Base-by-base conservation (phyloP, 331 rosid species). In the Pyracantha coccinea region DNA sequence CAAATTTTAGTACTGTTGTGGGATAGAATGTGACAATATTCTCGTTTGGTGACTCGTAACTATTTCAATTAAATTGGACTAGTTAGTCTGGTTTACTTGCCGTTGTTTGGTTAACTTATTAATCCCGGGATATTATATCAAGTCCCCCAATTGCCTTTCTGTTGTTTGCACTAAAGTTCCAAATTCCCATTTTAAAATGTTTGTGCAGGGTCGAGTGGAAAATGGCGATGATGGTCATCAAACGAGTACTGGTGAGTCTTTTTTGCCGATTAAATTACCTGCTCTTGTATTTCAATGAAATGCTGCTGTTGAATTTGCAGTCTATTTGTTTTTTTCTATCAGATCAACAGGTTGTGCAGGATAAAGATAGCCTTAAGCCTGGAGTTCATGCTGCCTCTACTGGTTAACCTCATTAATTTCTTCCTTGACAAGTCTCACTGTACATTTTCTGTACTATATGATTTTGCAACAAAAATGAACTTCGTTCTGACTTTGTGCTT, bases 131-230 rank as follows among this genome's bases (percentile, higher is more conserved):
- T 41, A 41, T 0, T 1, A 17, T 76, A 6, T 73, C 17, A 23
- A 53, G 35, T 53, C 14, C 10, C 28, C 58, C 23, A 27, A 41
- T 75, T n/a, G 20, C 69, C 38, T 38, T 54, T 47, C 28, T 78
- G 44, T 78, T 73, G 25, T 52, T 7, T 50, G 47, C 59, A 53
- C 19, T 63, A 50, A 28, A 21, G 58, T 15, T 75, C 76, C 32
- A 69, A 25, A 57, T 52, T 52, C 53, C 35, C 60, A 68, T 38
- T 78, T 76, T 76, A 57, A 47, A 19, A 1, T 63, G 73, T 54
- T 38, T 62, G 20, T 83, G 82, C 77, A 86, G 90, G 84, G 31
- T 63, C 71, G 41, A 69, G 77, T 52, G 41, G 78, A 75, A 75
- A 33, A 44, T 75, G 65, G 21, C 31, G 47, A 62, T 54, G 74